Evolutionary conservation across 2,329 filamentous ascomycete species (phyloP).

Genomic region (Tympanopsis confertula): DNA sequence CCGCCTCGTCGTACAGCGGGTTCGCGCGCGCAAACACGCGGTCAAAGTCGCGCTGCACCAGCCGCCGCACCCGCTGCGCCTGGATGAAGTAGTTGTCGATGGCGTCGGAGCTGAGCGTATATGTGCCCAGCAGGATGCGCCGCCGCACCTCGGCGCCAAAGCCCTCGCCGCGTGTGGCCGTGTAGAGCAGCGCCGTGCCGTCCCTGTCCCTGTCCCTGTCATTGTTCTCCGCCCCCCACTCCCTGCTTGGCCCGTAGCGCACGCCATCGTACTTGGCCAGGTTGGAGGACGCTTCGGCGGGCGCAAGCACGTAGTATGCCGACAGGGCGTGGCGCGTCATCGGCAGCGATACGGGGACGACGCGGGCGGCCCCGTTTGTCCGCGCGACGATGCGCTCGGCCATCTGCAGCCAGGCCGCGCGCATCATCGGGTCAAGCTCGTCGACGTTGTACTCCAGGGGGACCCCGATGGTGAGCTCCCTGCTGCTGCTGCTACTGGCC

Average conservation of each 20-base stretch:
- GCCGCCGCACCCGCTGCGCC: background rate
- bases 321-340: slow-evolving; percentile 69
- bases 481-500: background rate
- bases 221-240: too few relatives aligned
- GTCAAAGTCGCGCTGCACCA: background rate
- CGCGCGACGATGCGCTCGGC: slow-evolving; percentile 41
- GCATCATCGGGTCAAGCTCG: slow-evolving; percentile 44
- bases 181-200: background rate
- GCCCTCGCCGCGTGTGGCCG: background rate
- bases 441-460: slow-evolving; percentile 52
- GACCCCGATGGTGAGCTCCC: slow-evolving; percentile 20
- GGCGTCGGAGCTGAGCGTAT: background rate
- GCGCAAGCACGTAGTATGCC: slow-evolving; percentile 89
- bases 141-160: background rate
- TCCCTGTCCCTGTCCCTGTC: slow-evolving; percentile 3
- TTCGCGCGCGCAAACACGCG: background rate
- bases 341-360: slow-evolving; percentile 52
- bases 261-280: slow-evolving; percentile 94
- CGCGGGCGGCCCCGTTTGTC: slow-evolving; percentile 36
- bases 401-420: slow-evolving; percentile 41
- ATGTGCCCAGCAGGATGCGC: background rate
- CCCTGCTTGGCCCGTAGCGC: slow-evolving; percentile 63
- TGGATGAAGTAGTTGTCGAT: slow-evolving; percentile 1
- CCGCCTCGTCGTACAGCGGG: background rate
- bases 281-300: slow-evolving; percentile 90